Base-by-base conservation (phyloP, 176 grass and related monocot genomes). In the Aegilops speltoides region DNA sequence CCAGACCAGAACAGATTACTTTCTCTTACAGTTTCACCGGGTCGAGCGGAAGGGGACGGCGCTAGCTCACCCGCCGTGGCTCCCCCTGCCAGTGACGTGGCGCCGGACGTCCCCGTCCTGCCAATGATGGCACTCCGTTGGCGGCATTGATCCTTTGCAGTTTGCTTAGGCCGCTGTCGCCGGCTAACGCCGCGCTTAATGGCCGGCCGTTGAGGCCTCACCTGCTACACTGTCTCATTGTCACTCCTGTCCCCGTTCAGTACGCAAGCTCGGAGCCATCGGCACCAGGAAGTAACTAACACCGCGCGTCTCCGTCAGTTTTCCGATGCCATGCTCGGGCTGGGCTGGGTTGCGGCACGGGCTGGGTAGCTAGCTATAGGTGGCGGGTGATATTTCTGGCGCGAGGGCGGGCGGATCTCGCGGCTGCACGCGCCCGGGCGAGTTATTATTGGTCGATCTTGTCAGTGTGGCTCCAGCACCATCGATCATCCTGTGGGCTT, bases 401-500 rank as follows among this genome's bases (percentile, higher is more conserved):
- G 66, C 31, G 64, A 2, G 13, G 6, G 2, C 12, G 67, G 20
- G 16, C 68, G 34, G 5, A 19, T 54, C 50, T 54, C 7, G 50
- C 50, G 50, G 50, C 50, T 54, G 16, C 50, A 54, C 50, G 50
- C 50, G 3, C 14, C 9, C 15, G 17, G 10, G 37, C 64, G 73
- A 78, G 73, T 72, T 73, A 73, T 84, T 88, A 64, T 88, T 88
- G 81, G 48, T 37, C 29, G 10, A 54, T 54, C 50, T 54, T 79
- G 87, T 64, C 87, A 84, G 38, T 23, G 52, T 20, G 2, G 40
- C 4, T 80, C 54, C 22, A 61, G 22, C 50, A 19, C 26, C 41
- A 50, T 28, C 37, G 50, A 54, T 54, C 3, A 46, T 76, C 68
- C 82, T 76, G 87, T 85, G 82, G 87, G 87, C 87, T 80, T 64